phyloP scores from a whole-genome alignment of 1,284 basidiomycete genomes.

The Boletellus deceptivus region DNA sequence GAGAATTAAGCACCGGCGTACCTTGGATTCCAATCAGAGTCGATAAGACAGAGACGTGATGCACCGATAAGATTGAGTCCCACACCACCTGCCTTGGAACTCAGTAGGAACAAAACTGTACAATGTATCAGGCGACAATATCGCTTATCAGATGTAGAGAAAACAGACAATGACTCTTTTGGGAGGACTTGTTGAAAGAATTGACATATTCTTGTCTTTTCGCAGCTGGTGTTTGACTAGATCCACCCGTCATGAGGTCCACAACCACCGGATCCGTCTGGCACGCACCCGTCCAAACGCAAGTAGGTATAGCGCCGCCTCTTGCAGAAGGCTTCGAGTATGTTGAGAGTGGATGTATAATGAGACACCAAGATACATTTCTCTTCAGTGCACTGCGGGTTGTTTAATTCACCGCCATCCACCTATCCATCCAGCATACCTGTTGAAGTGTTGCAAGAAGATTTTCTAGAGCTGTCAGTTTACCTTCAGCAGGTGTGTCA shows the following conservation, averaged over 20 bases:
- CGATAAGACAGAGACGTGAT: slow-evolving; percentile 79
- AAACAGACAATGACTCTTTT: slow-evolving; percentile 62
- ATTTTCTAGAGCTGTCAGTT: slow-evolving; percentile 74
- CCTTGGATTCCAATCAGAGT: slow-evolving; percentile 98
- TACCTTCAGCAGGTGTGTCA: slow-evolving; percentile 52
- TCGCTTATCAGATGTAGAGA: background rate
- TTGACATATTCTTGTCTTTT: slow-evolving; percentile 86
- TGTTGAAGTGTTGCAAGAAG: slow-evolving; percentile 67
- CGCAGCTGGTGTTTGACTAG: slow-evolving; percentile 73
- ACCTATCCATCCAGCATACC: slow-evolving; percentile 36
- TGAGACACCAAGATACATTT: slow-evolving; percentile 93
- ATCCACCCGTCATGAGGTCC: slow-evolving; percentile 1
- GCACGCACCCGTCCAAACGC: slow-evolving; percentile 81
- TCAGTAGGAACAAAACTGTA: slow-evolving; percentile 89
- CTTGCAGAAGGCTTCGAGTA: slow-evolving; percentile 86
- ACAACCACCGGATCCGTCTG: background rate
- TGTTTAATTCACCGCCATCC: slow-evolving; percentile 6
- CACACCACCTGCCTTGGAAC: slow-evolving; percentile 94
- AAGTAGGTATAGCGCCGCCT: slow-evolving; percentile 75
- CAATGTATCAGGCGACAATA: slow-evolving; percentile 12
- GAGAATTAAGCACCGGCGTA: slow-evolving; percentile 26
- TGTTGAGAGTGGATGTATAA: slow-evolving; percentile 88
- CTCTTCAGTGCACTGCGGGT: slow-evolving; percentile 70
- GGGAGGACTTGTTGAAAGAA: slow-evolving; percentile 73
- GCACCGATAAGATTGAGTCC: slow-evolving; percentile 93